Conservation (phyloP, 2,329 filamentous ascomycete species). For the Paecilomyces dactylethromorphus region DNA sequence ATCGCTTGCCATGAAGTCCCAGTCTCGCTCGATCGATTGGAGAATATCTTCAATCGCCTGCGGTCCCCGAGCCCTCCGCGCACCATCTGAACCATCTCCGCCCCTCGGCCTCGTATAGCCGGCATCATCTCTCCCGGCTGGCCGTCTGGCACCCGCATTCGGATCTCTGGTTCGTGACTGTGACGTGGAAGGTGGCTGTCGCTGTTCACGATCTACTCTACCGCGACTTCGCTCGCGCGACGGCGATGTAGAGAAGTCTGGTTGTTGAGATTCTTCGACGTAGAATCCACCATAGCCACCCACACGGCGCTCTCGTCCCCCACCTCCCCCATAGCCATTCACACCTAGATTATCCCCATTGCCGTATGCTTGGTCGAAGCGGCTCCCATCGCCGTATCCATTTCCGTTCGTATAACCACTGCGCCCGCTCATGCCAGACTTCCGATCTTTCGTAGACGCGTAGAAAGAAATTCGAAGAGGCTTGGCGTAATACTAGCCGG, state of each 20-base stretch:
- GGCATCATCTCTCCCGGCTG: slow-evolving; percentile 18
- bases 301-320: slow-evolving; percentile 28
- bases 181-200: slow-evolving; percentile 16
- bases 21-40: slow-evolving; percentile 77
- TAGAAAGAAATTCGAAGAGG: not conserved
- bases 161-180: slow-evolving; percentile 28
- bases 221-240: slow-evolving; percentile 28
- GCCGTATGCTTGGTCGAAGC: slow-evolving; percentile 28
- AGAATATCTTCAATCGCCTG: slow-evolving; percentile 53
- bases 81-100: slow-evolving; percentile 12
- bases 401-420: slow-evolving; percentile 28
- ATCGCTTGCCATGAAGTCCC: slow-evolving; percentile 83
- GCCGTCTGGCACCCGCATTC: slow-evolving; percentile 19
- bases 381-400: slow-evolving; percentile 26
- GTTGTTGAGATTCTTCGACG: slow-evolving; percentile 21
- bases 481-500: not conserved
- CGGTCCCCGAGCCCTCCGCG: slow-evolving; percentile 15
- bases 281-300: slow-evolving; percentile 42
- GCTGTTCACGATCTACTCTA: slow-evolving; percentile 22
- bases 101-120: slow-evolving; percentile 15
- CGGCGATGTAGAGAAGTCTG: slow-evolving; percentile 11
- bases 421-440: slow-evolving; percentile 9
- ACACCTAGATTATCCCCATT: slow-evolving; percentile 22
- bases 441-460: not conserved
- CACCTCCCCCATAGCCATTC: slow-evolving; percentile 22